Evolutionary conservation across 495 filamentous ascomycete species (phyloP), one percentile per base, ranked within the genome.

Genomic region (Lasiosphaeria ovina): DNA sequence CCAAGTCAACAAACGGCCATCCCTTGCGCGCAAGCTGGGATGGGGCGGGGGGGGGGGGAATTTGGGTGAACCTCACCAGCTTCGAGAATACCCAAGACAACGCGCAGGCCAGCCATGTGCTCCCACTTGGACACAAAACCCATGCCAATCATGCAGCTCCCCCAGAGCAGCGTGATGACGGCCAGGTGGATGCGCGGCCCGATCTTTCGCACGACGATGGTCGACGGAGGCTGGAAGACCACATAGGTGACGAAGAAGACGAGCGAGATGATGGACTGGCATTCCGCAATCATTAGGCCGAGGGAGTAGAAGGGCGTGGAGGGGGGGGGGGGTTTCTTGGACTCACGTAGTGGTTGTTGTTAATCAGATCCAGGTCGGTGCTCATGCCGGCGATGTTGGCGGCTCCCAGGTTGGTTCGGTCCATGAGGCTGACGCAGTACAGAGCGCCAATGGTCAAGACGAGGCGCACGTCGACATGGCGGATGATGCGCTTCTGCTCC

Each of bases 241-340:
- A 85, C 70, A 60, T 90, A 90, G 11, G 86, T 79, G 16, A 85
- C 75, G 73, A 88, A 90, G 76, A 90, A 89, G 63, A 87, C 80
- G 35, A 88, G 70, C 12, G 83, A 78, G 47, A 86, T 72, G 62
- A 86, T 78, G 24, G 77, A 81, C 78, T 87, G n/a, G n/a, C n/a
- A 9, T 40, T 12, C 4, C 16, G 6, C 12, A 5, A n/a, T 38
- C 10, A 40, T 36, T 47, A 47, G 44, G 38, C 7, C 7, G 12
- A 42, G 12, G 12, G 12, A 42, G 38, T 8, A 8, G 38, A 42
- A 8, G 3, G 14, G 3, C 14, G 14, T 14, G 14, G 3, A 42
- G 38, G 0, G 7, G 38, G 38, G 38, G 7, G 7, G 38, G 14
- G 38, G 3, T n/a, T n/a, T 14, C 38, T 42, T 42, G 14, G 52